Evolutionary conservation across 1,139 yeast species (phyloP).

Genomic region (Yamadazyma kanchanaburiensis): DNA sequence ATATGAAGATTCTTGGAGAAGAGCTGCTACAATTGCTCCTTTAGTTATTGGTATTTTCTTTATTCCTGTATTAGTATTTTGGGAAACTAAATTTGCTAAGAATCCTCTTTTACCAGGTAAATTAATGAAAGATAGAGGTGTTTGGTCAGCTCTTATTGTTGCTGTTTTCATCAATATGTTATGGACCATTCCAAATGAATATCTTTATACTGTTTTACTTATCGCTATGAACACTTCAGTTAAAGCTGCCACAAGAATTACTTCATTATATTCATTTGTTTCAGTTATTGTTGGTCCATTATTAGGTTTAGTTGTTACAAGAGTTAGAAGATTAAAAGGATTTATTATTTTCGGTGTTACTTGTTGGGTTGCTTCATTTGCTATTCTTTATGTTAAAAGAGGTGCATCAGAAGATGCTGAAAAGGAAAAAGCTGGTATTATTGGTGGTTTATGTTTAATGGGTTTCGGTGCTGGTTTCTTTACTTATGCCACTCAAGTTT

Average conservation of each 20-base stretch:
- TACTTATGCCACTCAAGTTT: slow-evolving; percentile 64
- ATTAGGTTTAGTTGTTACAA: slow-evolving; percentile 52
- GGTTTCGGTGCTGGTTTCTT: slow-evolving; percentile 75
- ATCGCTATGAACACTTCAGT: slow-evolving; percentile 59
- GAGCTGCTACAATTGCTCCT: slow-evolving; percentile 56
- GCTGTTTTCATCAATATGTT: slow-evolving; percentile 55
- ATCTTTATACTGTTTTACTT: slow-evolving; percentile 58
- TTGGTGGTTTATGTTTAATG: slow-evolving; percentile 62
- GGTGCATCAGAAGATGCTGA: slow-evolving; percentile 41
- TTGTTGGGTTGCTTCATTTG: slow-evolving; percentile 57
- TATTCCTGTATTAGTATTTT: slow-evolving; percentile 49
- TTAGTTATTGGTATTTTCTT: slow-evolving; percentile 59
- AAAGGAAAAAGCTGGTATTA: slow-evolving; percentile 46
- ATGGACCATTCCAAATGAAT: slow-evolving; percentile 69
- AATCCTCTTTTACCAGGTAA: slow-evolving; percentile 59
- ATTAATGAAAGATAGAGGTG: slow-evolving; percentile 62
- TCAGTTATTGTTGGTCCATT: slow-evolving; percentile 60
- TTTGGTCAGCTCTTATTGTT: slow-evolving; percentile 47
- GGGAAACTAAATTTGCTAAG: slow-evolving; percentile 52
- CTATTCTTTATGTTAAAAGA: slow-evolving; percentile 55
- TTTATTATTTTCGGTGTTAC: slow-evolving; percentile 58
- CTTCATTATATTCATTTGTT: slow-evolving; percentile 61
- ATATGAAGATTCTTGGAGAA: slow-evolving; percentile 41
- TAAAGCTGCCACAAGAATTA: slow-evolving; percentile 64
- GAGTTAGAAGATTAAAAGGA: slow-evolving; percentile 52